Evolutionary conservation across 2,329 filamentous ascomycete species (phyloP).

Genomic region (Ceratocystis lukuohia): DNA sequence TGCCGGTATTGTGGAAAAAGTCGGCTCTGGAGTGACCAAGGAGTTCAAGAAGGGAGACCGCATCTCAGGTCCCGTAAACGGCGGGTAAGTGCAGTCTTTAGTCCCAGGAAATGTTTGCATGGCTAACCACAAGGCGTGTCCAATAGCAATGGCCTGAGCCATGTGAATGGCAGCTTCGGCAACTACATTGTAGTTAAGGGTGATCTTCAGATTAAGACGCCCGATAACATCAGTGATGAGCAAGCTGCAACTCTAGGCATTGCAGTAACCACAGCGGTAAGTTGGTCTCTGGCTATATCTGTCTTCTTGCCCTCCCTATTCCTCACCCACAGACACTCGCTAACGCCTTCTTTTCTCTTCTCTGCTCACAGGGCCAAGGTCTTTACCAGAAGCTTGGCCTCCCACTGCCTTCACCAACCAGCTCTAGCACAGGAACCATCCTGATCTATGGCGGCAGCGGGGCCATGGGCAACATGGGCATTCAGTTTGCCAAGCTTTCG

Average conservation of each 20-base stretch:
- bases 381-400: conserved; percentile 36
- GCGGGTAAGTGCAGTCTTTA: conserved; percentile 22
- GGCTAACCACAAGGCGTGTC: not conserved
- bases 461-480: conserved; percentile 39
- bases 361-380: conserved; percentile 31
- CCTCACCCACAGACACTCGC: conserved; percentile 21
- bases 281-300: not conserved
- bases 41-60: conserved; percentile 36
- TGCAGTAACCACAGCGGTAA: conserved; percentile 31
- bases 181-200: conserved; percentile 30
- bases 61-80: conserved; percentile 31
- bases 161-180: conserved; percentile 32
- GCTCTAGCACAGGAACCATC: conserved; percentile 25
- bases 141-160: conserved; percentile 21
- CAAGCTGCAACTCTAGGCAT: conserved; percentile 36
- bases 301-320: not conserved
- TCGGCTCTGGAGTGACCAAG: conserved; percentile 33
- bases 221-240: conserved; percentile 33
- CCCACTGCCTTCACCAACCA: conserved; percentile 33
- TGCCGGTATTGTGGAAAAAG: conserved; percentile 34
- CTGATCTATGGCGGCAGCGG: conserved; percentile 36
- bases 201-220: conserved; percentile 32
- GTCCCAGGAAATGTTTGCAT: not conserved
- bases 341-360: too few relatives aligned
- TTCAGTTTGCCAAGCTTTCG: conserved; percentile 29